Base-by-base conservation (phyloP, 768 basidiomycete species). In the Rossbeevera mucosa region DNA sequence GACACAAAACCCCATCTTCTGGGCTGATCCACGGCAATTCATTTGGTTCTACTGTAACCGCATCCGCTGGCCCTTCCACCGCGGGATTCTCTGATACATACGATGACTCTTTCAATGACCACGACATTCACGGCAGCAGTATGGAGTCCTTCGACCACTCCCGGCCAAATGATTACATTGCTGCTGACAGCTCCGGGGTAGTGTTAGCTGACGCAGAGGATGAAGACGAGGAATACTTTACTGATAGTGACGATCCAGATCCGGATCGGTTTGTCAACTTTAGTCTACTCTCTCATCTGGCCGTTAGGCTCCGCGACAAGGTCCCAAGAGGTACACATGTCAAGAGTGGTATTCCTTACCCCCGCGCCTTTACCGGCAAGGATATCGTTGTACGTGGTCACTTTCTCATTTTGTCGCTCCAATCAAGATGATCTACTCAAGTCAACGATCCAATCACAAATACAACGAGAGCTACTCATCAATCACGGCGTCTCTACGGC, bases 271-370 rank as follows among this genome's bases (percentile, higher is more conserved):
- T 92, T 62, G 85, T 97, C 67, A 94, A 95, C 66, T 88, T 91
- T 48, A 83, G 91, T 14, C 73, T 96, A 41, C 75, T 98, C 51
- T 88, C 85, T 28, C 88, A 99, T 65, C 80, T 96, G 44, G 94
- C 93, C 2, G 86, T 94, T 30, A 85, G 90, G 64, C 71, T 98
- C 51, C 80, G 88, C 50, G 94, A 98, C 71, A 88, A 91, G 64
- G 91, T 98, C 2, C 91, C 89, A 4, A 78, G 90, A 50, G 85
- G 83, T 7, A 83, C 80, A 7, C 94, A 96, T 60, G 88, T 91
- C 55, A 96, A 97, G 72, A 92, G 91, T 7, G 89, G 92, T 50
- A 90, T 97, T 38, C 88, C 90, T 3, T 95, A 95, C 66, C 88
- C 86, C 5, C 76, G 83, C 4, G 88, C 91, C 20, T 97, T 98